Evolutionary conservation across 2,329 filamentous ascomycete genomes (phyloP).

Genomic region (Colletotrichum sp.): DNA sequence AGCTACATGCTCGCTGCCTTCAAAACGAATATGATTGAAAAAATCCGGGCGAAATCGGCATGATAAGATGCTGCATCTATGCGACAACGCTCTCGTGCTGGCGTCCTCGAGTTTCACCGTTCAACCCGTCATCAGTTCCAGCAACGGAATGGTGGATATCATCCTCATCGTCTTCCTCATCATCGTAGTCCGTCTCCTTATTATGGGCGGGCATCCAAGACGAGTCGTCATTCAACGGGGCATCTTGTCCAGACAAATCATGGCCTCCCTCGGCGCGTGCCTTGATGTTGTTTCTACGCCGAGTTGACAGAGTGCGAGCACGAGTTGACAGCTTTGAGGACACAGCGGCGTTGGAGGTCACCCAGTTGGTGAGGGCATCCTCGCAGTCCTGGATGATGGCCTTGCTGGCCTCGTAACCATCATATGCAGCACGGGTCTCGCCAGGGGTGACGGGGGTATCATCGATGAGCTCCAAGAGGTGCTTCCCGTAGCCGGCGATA

Average conservation of each 20-base stretch:
- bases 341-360: slow-evolving; percentile 86
- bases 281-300: slow-evolving; percentile 75
- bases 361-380: slow-evolving; percentile 97
- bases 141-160: slow-evolving; percentile 53
- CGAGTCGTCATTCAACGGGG: slow-evolving; percentile 77
- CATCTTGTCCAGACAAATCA: slow-evolving; percentile 84
- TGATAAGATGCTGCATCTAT: slow-evolving; percentile 29
- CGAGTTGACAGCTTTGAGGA: slow-evolving; percentile 86
- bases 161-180: slow-evolving; percentile 70
- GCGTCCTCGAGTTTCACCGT: slow-evolving; percentile 62
- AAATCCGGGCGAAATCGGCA: neutral
- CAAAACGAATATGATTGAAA: neutral
- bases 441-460: slow-evolving; percentile 97
- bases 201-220: slow-evolving; percentile 83
- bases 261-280: slow-evolving; percentile 70
- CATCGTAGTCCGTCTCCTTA: slow-evolving; percentile 60
- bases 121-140: slow-evolving; percentile 58
- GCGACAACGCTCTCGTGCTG: slow-evolving; percentile 56
- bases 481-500: slow-evolving; percentile 97
- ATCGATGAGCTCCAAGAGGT: slow-evolving; percentile 95
- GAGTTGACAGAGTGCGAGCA: slow-evolving; percentile 85
- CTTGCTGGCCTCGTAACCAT: slow-evolving; percentile 98
- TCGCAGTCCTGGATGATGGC: slow-evolving; percentile 99
- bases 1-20: neutral
- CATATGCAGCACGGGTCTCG: slow-evolving; percentile 93